phyloP scores from a whole-genome alignment of 1,139 yeast species.

The Saccharomyces hybrid region DNA sequence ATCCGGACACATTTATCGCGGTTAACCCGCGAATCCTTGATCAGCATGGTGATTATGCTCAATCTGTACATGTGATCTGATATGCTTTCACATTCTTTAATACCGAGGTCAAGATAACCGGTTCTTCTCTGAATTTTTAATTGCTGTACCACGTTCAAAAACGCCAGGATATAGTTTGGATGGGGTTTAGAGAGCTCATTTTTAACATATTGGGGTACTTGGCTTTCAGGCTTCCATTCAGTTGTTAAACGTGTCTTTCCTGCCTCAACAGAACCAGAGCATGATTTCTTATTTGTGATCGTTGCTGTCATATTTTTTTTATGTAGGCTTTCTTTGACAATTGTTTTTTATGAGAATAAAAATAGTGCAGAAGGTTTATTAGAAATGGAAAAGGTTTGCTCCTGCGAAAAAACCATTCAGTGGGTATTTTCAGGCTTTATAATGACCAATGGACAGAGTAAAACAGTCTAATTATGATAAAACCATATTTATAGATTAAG shows the following conservation, averaged over 20 bases:
- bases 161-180: constrained; percentile 52
- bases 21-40: constrained; percentile 45
- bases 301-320: background rate
- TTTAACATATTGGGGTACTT: constrained; percentile 23
- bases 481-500: background rate
- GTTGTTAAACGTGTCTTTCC: constrained; percentile 2
- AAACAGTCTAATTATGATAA: background rate
- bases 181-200: constrained; percentile 13
- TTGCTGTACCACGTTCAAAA: constrained; percentile 66
- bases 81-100: constrained; percentile 62
- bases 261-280: background rate
- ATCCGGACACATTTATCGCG: constrained; percentile 68
- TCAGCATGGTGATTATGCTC: constrained; percentile 75
- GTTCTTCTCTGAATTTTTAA: constrained; percentile 81
- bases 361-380: background rate
- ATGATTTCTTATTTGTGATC: background rate
- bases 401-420: background rate
- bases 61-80: constrained; percentile 97
- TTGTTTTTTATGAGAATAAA: background rate
- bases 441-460: background rate
- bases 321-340: background rate
- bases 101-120: constrained; percentile 83
- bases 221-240: constrained; percentile 28
- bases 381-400: background rate
- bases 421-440: background rate